Base-by-base conservation (phyloP, 2,329 filamentous ascomycete genomes). In the Aspergillus novofumigatus region DNA sequence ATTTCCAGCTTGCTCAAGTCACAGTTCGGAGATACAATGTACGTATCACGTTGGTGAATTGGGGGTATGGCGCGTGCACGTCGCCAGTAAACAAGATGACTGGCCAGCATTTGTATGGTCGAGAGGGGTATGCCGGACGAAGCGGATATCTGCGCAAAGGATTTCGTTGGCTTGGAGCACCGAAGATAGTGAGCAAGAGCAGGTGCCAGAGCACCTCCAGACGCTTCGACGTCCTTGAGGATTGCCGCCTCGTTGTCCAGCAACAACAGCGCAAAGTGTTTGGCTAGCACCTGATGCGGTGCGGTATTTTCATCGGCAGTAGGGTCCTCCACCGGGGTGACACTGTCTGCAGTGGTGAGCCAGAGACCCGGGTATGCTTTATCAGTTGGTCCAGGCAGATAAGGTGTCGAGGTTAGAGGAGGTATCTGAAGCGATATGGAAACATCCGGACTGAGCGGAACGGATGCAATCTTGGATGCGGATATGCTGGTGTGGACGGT, bases 31-130 rank as follows among this genome's bases (percentile, higher is more conserved):
- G 91, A 95, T 28, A 97, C 85, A 35, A 97, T 89, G 73, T 97
- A 99, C 10, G 88, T 89, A 70, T 97, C 92, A 50, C 92, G 84
- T 47, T 90, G 89, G 68, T 97, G 92, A 5, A 99, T 83, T 0
- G 94, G 94, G 4, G 91, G 90, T 44, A 97, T 93, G 17, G 93
- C 89, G 59, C 95, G 90, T 49, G 93, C 94, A 56, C 92, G 88
- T 25, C 94, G 87, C 92, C 93, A 97, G 76, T 95, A 96, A 59
- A 97, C 92, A 61, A 99, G 88, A 76, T 97, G 94, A 57, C 91
- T 89, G 9, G 92, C 92, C 60, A 96, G 90, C 65, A 91, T 88
- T 61, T 93, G 88, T 61, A 97, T 88, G 64, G 96, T 90, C 32
- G 85, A 82, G 1, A 94, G 81, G 3, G 89, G 86, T 53, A 97